A percentile compares a stretch with the other conserved stretches of the same genome.
Conservation (phyloP, 495 filamentous ascomycete genomes). For the Neurospora sp. region DNA sequence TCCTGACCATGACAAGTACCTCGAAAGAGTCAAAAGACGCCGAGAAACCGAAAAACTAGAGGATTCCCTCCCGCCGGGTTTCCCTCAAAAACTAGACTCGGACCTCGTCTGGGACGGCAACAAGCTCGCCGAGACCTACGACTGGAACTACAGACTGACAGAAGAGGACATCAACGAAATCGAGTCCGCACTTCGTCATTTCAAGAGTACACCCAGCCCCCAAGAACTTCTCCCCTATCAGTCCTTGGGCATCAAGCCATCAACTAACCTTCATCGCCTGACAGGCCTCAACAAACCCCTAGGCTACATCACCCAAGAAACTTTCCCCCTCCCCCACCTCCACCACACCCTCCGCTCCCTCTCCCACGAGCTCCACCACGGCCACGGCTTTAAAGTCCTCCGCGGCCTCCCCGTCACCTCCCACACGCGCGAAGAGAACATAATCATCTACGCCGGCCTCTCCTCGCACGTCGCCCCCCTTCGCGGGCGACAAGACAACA, state of each 20-base stretch:
- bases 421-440: constrained; percentile 47
- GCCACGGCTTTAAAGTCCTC: constrained; percentile 54
- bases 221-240: neutral
- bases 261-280: constrained; percentile 1
- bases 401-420: constrained; percentile 43
- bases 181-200: constrained; percentile 42
- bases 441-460: constrained; percentile 54
- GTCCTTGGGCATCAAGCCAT: neutral
- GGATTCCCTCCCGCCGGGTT: constrained; percentile 38
- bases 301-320: constrained; percentile 40
- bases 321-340: constrained; percentile 48
- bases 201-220: constrained; percentile 25
- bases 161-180: constrained; percentile 44
- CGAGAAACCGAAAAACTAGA: constrained; percentile 32
- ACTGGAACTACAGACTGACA: constrained; percentile 44
- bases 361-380: constrained; percentile 45
- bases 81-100: constrained; percentile 37
- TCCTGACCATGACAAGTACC: constrained; percentile 46
- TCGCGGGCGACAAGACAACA: constrained; percentile 47
- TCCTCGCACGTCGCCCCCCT: constrained; percentile 46
- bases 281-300: constrained; percentile 31
- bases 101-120: constrained; percentile 51
- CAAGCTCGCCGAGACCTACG: constrained; percentile 35
- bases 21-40: constrained; percentile 37
- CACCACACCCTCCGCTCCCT: constrained; percentile 35